These are phyloP conservation scores for Colletotrichum viniferum DNA, from an alignment of 2,329 filamentous ascomycete species.

Conservation along the genomic window DNA sequence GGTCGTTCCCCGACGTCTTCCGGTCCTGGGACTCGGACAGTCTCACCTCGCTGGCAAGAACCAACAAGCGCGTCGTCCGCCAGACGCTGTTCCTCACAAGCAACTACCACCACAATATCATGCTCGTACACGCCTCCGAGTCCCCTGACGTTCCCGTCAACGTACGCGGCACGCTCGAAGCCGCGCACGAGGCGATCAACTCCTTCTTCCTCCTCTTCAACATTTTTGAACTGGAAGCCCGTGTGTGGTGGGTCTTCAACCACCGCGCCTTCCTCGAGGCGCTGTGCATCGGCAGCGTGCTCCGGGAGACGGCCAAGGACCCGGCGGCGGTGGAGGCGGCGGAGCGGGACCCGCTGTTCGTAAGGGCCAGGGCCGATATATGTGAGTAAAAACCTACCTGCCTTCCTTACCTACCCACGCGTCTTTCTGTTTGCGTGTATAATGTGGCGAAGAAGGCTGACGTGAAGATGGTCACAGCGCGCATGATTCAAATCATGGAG, in stretches of 20 bases:
- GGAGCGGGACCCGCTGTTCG: slow-evolving; percentile 60
- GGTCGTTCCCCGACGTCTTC: slow-evolving; percentile 74
- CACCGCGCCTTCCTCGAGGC: slow-evolving; percentile 81
- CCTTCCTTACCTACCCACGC: background rate
- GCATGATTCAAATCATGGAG: slow-evolving; percentile 69
- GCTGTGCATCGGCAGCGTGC: slow-evolving; percentile 67
- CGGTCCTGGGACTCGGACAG: slow-evolving; percentile 69
- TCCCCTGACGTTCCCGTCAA: slow-evolving; percentile 69
- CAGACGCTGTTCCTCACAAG: slow-evolving; percentile 81
- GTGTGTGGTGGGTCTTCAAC: slow-evolving; percentile 86
- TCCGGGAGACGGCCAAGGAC: slow-evolving; percentile 56
- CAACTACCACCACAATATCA: slow-evolving; percentile 83
- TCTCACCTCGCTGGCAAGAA: slow-evolving; percentile 59
- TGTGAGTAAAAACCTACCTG: slow-evolving; percentile 46
- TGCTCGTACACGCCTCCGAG: slow-evolving; percentile 77
- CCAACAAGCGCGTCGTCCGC: slow-evolving; percentile 69
- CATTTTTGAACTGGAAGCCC: slow-evolving; percentile 72
- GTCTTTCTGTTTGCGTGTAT: background rate
- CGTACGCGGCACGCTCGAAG: slow-evolving; percentile 72
- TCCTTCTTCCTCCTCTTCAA: slow-evolving; percentile 77
- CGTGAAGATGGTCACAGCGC: slow-evolving; percentile 38
- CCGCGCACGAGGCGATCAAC: slow-evolving; percentile 75
- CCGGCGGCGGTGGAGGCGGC: slow-evolving; percentile 49
- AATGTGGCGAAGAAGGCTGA: background rate
- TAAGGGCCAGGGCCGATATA: slow-evolving; percentile 65